Evolutionary conservation across 106 monocot species (phyloP).

Genomic region (Vanilla planifolia): DNA sequence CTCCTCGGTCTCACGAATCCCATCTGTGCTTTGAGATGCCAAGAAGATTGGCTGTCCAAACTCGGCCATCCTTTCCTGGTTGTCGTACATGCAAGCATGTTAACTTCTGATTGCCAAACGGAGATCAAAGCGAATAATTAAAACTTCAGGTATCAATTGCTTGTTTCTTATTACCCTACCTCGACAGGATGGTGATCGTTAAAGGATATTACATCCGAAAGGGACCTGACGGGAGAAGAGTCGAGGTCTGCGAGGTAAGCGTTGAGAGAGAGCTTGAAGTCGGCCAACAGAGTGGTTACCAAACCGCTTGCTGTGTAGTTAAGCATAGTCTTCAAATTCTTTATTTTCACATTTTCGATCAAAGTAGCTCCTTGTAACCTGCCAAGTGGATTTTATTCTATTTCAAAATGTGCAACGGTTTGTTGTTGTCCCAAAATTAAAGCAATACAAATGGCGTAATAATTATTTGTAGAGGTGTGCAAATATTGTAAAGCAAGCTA

Average conservation of each 20-base stretch:
- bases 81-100: background rate
- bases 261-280: conserved; percentile 54
- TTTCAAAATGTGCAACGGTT: no score
- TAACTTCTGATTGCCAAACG: background rate
- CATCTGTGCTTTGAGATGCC: conserved; percentile 33
- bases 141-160: background rate
- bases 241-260: conserved; percentile 37
- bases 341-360: conserved; percentile 32
- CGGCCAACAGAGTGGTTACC: conserved; percentile 13
- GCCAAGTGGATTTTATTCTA: no score
- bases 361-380: conserved; percentile 30
- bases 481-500: no score
- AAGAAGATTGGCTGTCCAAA: conserved; percentile 37
- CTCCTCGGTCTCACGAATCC: conserved; percentile 24
- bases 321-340: conserved; percentile 23
- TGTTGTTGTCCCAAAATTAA: no score
- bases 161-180: conserved; percentile 12
- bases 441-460: no score
- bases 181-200: conserved; percentile 31
- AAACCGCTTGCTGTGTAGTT: conserved; percentile 21
- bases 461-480: no score
- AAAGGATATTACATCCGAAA: conserved; percentile 51
- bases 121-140: background rate
- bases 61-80: conserved; percentile 50
- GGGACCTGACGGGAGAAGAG: conserved; percentile 44